Evolutionary conservation across 495 filamentous ascomycete genomes (phyloP).

Genomic region (Penicillium paxilli): DNA sequence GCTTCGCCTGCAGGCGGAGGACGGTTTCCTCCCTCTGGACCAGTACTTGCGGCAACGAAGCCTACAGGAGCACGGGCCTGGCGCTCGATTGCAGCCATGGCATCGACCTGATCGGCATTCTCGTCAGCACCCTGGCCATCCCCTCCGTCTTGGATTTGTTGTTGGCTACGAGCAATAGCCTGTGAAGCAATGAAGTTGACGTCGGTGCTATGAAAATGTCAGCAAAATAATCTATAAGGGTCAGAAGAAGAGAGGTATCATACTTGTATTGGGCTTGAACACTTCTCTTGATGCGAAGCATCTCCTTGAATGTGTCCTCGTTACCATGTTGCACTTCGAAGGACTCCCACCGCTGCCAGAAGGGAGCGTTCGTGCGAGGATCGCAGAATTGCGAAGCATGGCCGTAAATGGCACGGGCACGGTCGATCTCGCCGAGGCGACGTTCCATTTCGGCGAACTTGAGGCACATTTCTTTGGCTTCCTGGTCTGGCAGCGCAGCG

Average conservation of each 20-base stretch:
- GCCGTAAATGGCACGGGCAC: slow-evolving; percentile 91
- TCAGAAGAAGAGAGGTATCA: slow-evolving; percentile 18
- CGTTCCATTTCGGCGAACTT: slow-evolving; percentile 99
- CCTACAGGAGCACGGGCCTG: slow-evolving; percentile 86
- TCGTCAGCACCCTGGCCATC: slow-evolving; percentile 37
- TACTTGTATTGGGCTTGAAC: slow-evolving; percentile 96
- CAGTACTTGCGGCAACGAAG: slow-evolving; percentile 85
- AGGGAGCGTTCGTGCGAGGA: slow-evolving; percentile 81
- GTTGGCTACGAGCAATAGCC: slow-evolving; percentile 80
- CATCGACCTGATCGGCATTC: slow-evolving; percentile 65
- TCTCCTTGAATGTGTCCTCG: slow-evolving; percentile 99
- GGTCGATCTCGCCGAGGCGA: slow-evolving; percentile 92
- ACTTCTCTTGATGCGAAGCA: slow-evolving; percentile 95
- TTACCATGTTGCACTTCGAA: slow-evolving; percentile 98
- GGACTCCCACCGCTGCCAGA: slow-evolving; percentile 95
- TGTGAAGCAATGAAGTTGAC: slow-evolving; percentile 98
- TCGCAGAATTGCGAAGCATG: slow-evolving; percentile 98
- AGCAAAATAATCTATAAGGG: slow-evolving; percentile 10
- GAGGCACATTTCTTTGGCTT: slow-evolving; percentile 96
- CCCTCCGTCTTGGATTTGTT: slow-evolving; percentile 46
- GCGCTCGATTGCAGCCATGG: slow-evolving; percentile 88
- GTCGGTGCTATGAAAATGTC: slow-evolving; percentile 64
- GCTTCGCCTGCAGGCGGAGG: slow-evolving; percentile 40
- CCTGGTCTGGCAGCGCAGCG: slow-evolving; percentile 84
- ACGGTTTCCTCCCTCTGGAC: slow-evolving; percentile 71